A percentile compares a stretch with the other conserved stretches of the same genome.
Conservation (phyloP, 441 rosid species). For the Lepidium campestre region DNA sequence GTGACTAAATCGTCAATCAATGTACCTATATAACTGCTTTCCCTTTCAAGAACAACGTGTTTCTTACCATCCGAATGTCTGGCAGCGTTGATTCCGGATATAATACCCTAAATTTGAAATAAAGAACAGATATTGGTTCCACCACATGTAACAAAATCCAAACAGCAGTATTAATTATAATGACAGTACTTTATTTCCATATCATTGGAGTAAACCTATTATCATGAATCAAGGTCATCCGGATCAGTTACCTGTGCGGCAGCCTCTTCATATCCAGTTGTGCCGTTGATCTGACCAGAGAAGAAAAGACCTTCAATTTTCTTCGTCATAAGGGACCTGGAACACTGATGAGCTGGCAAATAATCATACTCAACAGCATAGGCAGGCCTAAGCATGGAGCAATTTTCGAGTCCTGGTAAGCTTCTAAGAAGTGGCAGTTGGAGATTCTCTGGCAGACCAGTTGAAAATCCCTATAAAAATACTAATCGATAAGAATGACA, state of each 20-base stretch:
- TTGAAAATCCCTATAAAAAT: conserved; percentile 78
- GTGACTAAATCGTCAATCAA: conserved; percentile 93
- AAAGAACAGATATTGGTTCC: neutral
- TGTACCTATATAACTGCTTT: conserved; percentile 92
- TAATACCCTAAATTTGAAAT: conserved; percentile 58
- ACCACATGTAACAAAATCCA: neutral
- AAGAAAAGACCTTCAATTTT: conserved; percentile 90
- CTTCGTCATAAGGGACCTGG: conserved; percentile 95
- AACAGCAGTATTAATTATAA: neutral
- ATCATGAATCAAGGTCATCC: neutral
- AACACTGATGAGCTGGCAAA: conserved; percentile 93
- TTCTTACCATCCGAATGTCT: conserved; percentile 80
- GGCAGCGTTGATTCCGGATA: conserved; percentile 95
- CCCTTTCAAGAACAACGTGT: conserved; percentile 88
- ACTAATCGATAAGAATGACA: conserved; percentile 8
- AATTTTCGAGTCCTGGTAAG: conserved; percentile 94
- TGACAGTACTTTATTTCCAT: neutral
- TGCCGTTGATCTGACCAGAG: conserved; percentile 99
- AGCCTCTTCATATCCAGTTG: conserved; percentile 99
- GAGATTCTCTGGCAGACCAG: conserved; percentile 91
- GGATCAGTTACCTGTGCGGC: conserved; percentile 99
- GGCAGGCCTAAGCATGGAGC: conserved; percentile 96
- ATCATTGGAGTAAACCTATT: neutral
- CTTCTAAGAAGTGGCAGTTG: conserved; percentile 93
- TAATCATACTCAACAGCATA: conserved; percentile 98